phyloP scores from a whole-genome alignment of 768 basidiomycete genomes.

The Cystofilobasidium macerans region DNA sequence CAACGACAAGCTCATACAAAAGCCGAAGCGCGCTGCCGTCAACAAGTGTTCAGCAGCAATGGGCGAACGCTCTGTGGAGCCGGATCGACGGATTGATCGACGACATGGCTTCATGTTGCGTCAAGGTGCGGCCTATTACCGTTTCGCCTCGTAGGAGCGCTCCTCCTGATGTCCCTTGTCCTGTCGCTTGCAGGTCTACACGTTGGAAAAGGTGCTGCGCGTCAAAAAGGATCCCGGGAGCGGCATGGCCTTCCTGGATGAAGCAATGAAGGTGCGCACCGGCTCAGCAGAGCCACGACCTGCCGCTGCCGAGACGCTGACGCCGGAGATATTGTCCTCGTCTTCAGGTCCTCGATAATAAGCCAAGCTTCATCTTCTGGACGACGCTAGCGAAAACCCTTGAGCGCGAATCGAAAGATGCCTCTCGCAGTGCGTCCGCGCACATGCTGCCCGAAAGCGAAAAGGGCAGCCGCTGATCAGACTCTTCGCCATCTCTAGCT shows the following conservation, averaged over 20 bases:
- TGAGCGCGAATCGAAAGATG: slow-evolving; percentile 71
- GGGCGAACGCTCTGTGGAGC: slow-evolving; percentile 66
- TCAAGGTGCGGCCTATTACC: slow-evolving; percentile 58
- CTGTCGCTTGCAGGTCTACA: slow-evolving; percentile 58
- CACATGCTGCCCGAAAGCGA: background rate
- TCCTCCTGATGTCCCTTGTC: too few relatives aligned
- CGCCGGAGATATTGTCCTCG: background rate
- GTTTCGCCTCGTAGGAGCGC: too few relatives aligned
- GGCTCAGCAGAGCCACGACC: too few relatives aligned
- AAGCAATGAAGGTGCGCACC: slow-evolving; percentile 82
- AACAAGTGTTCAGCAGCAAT: slow-evolving; percentile 57
- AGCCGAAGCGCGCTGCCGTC: slow-evolving; percentile 73
- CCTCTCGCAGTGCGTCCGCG: slow-evolving; percentile 52
- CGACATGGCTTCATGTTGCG: slow-evolving; percentile 80
- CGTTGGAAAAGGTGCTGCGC: slow-evolving; percentile 82
- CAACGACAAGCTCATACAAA: slow-evolving; percentile 46
- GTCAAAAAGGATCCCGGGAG: slow-evolving; percentile 74
- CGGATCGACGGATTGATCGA: slow-evolving; percentile 71
- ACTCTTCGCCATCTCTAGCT: slow-evolving; percentile 41
- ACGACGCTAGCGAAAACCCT: slow-evolving; percentile 63
- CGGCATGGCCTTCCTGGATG: slow-evolving; percentile 72
- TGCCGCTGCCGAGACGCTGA: too few relatives aligned
- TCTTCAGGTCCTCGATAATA: slow-evolving; percentile 67
- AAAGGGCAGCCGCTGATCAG: background rate
- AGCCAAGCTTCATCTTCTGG: slow-evolving; percentile 88